These are phyloP conservation scores for Ambrosia trifida DNA, from an alignment of 129 eudicot species.

Conservation along the genomic window DNA sequence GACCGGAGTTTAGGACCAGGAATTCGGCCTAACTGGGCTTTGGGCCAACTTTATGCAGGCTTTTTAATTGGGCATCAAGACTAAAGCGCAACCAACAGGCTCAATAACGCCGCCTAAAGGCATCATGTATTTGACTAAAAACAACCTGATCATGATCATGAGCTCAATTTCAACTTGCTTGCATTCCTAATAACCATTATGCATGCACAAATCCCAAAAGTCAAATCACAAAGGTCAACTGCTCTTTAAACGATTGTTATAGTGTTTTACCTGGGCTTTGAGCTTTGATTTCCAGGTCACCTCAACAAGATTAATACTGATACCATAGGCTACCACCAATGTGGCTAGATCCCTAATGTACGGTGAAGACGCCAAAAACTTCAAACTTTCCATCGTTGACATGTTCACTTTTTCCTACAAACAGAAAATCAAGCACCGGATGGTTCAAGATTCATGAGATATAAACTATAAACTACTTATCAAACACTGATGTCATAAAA, in stretches of 20 bases:
- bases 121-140: background rate
- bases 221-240: background rate
- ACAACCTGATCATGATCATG: background rate
- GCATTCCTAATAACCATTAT: background rate
- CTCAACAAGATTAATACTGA: conserved; percentile 94
- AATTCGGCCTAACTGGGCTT: background rate
- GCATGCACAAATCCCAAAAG: background rate
- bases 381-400: conserved; percentile 99
- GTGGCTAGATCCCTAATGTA: conserved; percentile 98
- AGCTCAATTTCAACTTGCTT: background rate
- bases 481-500: background rate
- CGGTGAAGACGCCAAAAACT: conserved; percentile 82
- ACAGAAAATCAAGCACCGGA: conserved; percentile 17
- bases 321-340: conserved; percentile 95
- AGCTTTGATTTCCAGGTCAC: conserved; percentile 99
- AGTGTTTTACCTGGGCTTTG: conserved; percentile 82
- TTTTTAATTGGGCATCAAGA: background rate
- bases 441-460: conserved; percentile 16
- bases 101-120: background rate
- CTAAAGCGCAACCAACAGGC: background rate
- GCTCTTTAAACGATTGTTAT: background rate
- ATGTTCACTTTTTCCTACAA: conserved; percentile 85
- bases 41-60: background rate
- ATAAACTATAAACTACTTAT: background rate
- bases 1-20: background rate